Base-by-base conservation (phyloP, 257 asterid genomes). In the Fraxinus pennsylvanica region DNA sequence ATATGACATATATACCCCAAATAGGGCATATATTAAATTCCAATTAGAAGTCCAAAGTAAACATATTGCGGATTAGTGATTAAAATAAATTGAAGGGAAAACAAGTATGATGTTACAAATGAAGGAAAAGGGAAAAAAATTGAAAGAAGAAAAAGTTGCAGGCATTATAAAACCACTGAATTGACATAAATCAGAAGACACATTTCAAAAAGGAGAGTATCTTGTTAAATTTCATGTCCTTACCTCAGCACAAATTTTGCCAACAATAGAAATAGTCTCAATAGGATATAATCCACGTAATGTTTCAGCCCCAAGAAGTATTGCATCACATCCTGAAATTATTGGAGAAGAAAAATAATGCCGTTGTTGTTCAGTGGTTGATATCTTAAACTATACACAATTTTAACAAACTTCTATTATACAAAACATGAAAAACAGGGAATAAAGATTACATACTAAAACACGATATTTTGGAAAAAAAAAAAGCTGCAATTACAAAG, bases 301-400 rank as follows among this genome's bases (percentile, higher is more conserved):
- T 67, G 98, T 93, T 87, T 93, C 98, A 75, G 98, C 98, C 33
- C 98, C 98, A 32, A 91, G 97, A 85, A 93, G 97, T 84, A 93
- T 93, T 59, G 98, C 96, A 81, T 93, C 98, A 81, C 92, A 86
- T 38, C 98, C 98, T 93, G 82, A 79, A 85, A 75, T 68, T 63
- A 17, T 68, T 59, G 9, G 36, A 13, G 36, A 29, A 41, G 47
- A 25, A 63, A 22, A 63, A 63, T 22, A 19, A 27, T 63, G 17
- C 52, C 72, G 32, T 9, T 43, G 5, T 39, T 38, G 72, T 66
- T 77, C 82, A 80, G 25, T 29, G 32, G 63, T 54, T 35, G 54
- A 45, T 50, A 19, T 30, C 74, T 72, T 70, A 41, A 57, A 76
- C 9, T 75, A 61, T 68, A 75, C 19, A 33, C 68, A 22, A 14